A percentile compares a stretch with the other conserved stretches of the same genome.
Conservation (phyloP, 176 grass and related monocot species). For the Neostapfia colusana region DNA sequence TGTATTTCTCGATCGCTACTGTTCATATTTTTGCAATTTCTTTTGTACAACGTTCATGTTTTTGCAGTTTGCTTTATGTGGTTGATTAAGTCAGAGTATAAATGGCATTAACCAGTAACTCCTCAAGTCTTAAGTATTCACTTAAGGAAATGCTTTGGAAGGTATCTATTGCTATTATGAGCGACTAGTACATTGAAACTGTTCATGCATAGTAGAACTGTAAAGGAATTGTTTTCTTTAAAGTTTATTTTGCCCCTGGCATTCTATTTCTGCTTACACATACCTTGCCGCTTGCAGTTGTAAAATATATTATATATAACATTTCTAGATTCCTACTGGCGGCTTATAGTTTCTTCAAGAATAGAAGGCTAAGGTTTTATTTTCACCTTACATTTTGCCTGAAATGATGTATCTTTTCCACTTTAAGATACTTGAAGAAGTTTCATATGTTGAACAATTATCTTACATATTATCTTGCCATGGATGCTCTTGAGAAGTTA, state of each 20-base stretch:
- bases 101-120: background rate
- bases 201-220: background rate
- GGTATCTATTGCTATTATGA: background rate
- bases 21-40: constrained; percentile 16
- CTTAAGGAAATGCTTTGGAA: background rate
- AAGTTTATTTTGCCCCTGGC: background rate
- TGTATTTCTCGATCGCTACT: background rate
- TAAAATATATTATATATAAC: background rate
- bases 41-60: background rate
- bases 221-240: background rate
- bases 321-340: background rate
- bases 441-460: background rate
- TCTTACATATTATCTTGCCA: background rate
- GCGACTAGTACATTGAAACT: background rate
- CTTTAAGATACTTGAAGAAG: background rate
- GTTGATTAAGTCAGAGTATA: constrained; percentile 10
- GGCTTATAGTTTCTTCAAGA: background rate
- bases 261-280: background rate
- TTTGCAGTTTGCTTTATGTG: constrained; percentile 13
- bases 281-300: background rate
- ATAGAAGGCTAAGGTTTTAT: background rate
- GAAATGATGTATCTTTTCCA: background rate
- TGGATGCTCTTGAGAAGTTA: background rate
- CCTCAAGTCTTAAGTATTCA: background rate
- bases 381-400: background rate